Percentiles rank a stretch among this genome's conserved stretches.
Evolutionary conservation across 2,329 filamentous ascomycete genomes (phyloP).

Genomic region (Ceratocystiopsis sp.): DNA sequence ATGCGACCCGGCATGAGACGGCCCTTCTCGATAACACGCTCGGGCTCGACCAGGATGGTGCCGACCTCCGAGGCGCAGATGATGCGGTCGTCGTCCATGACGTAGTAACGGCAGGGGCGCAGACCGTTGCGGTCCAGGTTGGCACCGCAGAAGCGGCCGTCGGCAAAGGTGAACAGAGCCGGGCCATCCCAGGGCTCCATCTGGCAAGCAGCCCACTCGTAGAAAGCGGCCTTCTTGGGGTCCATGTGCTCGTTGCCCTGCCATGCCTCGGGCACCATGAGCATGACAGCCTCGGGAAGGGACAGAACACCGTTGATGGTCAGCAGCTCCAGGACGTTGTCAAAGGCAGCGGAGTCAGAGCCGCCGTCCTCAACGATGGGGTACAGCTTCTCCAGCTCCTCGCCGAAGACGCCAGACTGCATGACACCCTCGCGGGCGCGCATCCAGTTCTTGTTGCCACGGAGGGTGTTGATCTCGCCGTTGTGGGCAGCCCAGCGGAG

Average conservation of each 20-base stretch:
- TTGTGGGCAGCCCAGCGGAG: slow-evolving; percentile 96
- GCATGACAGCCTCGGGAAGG: slow-evolving; percentile 89
- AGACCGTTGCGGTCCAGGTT: slow-evolving; percentile 94
- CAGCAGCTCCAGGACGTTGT: slow-evolving; percentile 86
- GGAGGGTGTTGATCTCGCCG: slow-evolving; percentile 93
- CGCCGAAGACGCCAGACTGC: slow-evolving; percentile 81
- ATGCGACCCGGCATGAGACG: slow-evolving; percentile 88
- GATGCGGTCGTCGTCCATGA: slow-evolving; percentile 91
- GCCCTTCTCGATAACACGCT: slow-evolving; percentile 81
- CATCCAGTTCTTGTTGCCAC: slow-evolving; percentile 99
- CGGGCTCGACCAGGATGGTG: slow-evolving; percentile 79
- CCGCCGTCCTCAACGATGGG: slow-evolving; percentile 93
- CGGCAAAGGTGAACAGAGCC: slow-evolving; percentile 90
- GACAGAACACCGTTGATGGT: slow-evolving; percentile 94
- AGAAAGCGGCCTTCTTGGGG: slow-evolving; percentile 88
- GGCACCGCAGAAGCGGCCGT: slow-evolving; percentile 90
- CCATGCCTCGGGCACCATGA: slow-evolving; percentile 98
- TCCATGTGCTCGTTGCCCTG: slow-evolving; percentile 88
- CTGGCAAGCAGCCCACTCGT: slow-evolving; percentile 95
- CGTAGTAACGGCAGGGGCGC: slow-evolving; percentile 89
- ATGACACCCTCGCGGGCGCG: slow-evolving; percentile 88
- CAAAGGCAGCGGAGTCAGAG: slow-evolving; percentile 91
- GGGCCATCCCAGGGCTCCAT: slow-evolving; percentile 99
- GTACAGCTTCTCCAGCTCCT: slow-evolving; percentile 79
- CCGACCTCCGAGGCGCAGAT: slow-evolving; percentile 95